A percentile compares a stretch with the other conserved stretches of the same genome.
These are phyloP conservation scores for Globisporangium perplexum DNA, from an alignment of 352 stramenopile species.

Conservation along the genomic window DNA sequence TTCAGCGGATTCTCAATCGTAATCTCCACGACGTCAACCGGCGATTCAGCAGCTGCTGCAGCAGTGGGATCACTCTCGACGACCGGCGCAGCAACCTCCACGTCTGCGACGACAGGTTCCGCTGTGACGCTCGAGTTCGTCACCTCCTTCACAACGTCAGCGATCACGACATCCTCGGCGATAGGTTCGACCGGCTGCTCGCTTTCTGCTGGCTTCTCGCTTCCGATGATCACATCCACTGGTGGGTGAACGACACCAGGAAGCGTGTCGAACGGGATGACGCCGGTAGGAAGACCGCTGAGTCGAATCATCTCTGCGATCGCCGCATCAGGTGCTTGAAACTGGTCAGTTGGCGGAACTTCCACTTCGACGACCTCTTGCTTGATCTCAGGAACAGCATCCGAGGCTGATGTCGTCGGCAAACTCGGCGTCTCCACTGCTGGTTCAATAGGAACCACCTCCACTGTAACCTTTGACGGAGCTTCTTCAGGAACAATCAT, in stretches of 20 bases:
- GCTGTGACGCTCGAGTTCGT: background rate
- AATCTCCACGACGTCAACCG: conserved; percentile 7
- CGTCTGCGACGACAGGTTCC: background rate
- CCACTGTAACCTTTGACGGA: background rate
- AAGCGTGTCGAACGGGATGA: background rate
- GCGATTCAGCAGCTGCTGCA: background rate
- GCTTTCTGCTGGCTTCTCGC: background rate
- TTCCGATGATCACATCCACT: background rate
- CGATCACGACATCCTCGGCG: background rate
- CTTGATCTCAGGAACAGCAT: background rate
- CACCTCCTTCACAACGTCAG: background rate
- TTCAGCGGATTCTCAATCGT: conserved; percentile 9
- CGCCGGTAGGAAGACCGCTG: conserved; percentile 2
- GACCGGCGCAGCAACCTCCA: background rate
- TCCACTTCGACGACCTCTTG: conserved; percentile 4
- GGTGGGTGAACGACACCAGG: background rate
- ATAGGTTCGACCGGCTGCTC: background rate
- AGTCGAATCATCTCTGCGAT: conserved; percentile 11
- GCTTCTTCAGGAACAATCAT: background rate
- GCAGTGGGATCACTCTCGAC: too few relatives aligned
- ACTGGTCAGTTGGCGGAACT: conserved; percentile 5
- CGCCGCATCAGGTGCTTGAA: background rate
- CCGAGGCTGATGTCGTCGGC: background rate
- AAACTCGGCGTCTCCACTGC: background rate
- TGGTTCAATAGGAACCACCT: background rate